These are phyloP conservation scores for Mrakia hoshinonis DNA, from an alignment of 768 basidiomycete species.

Conservation along the genomic window DNA sequence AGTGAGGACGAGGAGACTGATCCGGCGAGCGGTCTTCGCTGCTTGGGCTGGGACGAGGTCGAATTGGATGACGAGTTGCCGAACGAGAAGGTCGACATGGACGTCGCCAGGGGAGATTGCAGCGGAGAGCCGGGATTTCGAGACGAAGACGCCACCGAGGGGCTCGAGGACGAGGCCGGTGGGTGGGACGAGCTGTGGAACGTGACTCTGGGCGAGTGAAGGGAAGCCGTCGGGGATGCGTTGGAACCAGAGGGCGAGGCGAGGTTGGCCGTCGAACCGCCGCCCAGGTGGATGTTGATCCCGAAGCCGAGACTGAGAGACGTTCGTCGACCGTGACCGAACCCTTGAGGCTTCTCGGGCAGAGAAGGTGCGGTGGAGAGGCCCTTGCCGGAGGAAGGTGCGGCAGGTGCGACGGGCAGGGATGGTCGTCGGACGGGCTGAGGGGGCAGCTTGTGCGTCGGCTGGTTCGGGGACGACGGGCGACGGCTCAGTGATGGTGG, in stretches of 20 bases:
- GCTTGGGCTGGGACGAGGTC: background rate
- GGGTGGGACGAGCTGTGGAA: background rate
- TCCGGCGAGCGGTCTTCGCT: background rate
- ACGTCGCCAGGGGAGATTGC: background rate
- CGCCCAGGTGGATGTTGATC: background rate
- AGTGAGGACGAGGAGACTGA: background rate
- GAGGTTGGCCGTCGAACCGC: background rate
- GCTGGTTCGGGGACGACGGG: background rate
- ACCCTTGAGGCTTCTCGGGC: background rate
- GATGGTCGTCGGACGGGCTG: background rate
- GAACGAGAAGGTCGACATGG: conserved; percentile 5
- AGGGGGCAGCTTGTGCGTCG: background rate
- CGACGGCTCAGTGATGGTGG: background rate
- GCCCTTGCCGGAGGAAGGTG: background rate
- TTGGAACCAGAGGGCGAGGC: background rate
- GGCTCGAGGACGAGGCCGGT: background rate
- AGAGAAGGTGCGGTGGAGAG: background rate
- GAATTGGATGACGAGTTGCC: background rate
- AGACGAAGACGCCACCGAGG: background rate
- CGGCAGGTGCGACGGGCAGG: background rate
- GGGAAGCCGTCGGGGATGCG: background rate
- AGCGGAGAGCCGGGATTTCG: background rate
- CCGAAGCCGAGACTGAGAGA: conserved; percentile 7
- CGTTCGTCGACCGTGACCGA: conserved; percentile 1
- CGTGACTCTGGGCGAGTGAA: background rate